Evolutionary conservation across 2,329 filamentous ascomycete genomes (phyloP), one percentile per base, ranked within the genome.

Genomic region (Fusarium nygamai): DNA sequence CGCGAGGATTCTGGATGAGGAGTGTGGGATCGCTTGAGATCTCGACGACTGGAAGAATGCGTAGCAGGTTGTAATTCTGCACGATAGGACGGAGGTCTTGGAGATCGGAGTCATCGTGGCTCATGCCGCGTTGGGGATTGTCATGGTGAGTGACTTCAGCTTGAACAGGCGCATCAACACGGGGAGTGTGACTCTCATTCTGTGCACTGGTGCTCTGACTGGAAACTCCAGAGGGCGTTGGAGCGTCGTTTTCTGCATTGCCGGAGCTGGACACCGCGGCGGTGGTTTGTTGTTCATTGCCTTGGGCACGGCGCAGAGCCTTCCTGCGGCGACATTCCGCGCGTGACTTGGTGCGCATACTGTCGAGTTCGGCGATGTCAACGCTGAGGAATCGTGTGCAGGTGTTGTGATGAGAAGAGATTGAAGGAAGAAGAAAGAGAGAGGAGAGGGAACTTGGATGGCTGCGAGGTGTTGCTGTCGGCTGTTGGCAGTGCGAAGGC

Each of bases 151-250:
- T 20, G 29, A 22, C n/a, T 4, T 34, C 48, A 51, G 2, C 10
- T n/a, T 6, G 13, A n/a, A 5, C 5, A 24, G 22, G 14, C 22
- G 31, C 31, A 24, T 16, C 13, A 4, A 0, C 3, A 4, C 10
- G 6, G 29, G 31, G 29, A 19, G 20, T 3, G 1, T 17, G 29
- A 19, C 13, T 5, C 14, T 19, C 3, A 24, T 36, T 36, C 16
- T 36, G 31, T 11, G 29, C 1, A 9, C 2, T 8, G 8, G 2
- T 5, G 17, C 5, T 54, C 2, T 24, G 8, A 5, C 9, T 10
- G 10, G n/a, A 4, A 14, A 14, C 14, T 19, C 4, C 0, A 5
- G n/a, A 0, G 16, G 5, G 41, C 8, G 0, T n/a, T 41, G 22
- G 13, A 14, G 39, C 7, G 22, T 0, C 39, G 13, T 14, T 5